A percentile compares a stretch with the other conserved stretches of the same genome.
Evolutionary conservation across 768 basidiomycete species (phyloP).

Genomic region (Trametes punicea): DNA sequence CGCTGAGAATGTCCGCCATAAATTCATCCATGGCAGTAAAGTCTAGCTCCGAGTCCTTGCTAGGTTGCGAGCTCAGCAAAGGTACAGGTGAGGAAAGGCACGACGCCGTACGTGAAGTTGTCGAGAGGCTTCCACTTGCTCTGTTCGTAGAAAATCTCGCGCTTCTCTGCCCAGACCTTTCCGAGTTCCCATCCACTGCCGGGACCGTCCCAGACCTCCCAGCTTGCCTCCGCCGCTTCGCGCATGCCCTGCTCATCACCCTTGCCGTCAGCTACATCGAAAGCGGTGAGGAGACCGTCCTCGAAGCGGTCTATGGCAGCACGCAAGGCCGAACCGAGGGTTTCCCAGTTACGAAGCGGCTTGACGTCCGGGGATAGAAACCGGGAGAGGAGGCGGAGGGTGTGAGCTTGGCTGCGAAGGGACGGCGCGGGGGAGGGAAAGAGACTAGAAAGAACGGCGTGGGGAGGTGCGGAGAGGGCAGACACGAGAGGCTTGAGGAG

Average conservation of each 20-base stretch:
- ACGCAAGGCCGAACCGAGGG: constrained; percentile 61
- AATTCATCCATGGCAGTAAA: constrained; percentile 95
- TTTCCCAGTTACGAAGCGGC: constrained; percentile 66
- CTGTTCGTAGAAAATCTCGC: constrained; percentile 89
- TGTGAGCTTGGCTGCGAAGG: constrained; percentile 57
- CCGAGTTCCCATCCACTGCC: constrained; percentile 85
- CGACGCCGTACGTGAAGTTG: constrained; percentile 65
- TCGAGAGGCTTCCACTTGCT: constrained; percentile 75
- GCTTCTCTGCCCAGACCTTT: constrained; percentile 92
- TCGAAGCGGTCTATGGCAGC: constrained; percentile 88
- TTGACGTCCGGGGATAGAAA: constrained; percentile 72
- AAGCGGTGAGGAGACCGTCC: constrained; percentile 77
- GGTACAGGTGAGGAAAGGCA: background rate
- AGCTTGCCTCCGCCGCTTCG: constrained; percentile 78
- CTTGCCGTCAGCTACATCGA: constrained; percentile 79
- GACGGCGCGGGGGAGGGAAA: constrained; percentile 29
- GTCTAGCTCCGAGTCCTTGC: constrained; percentile 56
- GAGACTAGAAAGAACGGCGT: constrained; percentile 61
- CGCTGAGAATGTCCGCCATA: constrained; percentile 62
- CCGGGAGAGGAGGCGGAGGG: constrained; percentile 65
- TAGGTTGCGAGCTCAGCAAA: constrained; percentile 24
- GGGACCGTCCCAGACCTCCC: constrained; percentile 67
- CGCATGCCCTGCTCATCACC: constrained; percentile 75
- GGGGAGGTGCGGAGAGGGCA: constrained; percentile 59
- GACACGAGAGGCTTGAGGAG: constrained; percentile 59